Evolutionary conservation across 2,329 filamentous ascomycete species (phyloP).

Genomic region (Ascochyta koolunga): DNA sequence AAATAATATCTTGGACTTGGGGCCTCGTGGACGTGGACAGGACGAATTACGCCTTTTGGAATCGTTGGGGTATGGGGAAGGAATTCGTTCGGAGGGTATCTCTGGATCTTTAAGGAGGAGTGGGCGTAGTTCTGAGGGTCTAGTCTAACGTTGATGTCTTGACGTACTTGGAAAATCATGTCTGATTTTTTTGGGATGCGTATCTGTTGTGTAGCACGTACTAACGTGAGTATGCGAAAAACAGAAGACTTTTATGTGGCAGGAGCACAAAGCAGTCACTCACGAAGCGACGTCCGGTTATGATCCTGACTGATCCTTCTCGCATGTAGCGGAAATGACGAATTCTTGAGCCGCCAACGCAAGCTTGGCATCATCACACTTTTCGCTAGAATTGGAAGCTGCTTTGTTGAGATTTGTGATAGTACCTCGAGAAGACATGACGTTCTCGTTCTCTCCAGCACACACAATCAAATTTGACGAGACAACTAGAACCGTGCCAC

Average conservation of each 20-base stretch:
- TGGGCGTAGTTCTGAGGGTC: slow-evolving; percentile 11
- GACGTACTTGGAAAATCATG: not conserved
- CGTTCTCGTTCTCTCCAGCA: not conserved
- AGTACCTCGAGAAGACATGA: too few species aligned
- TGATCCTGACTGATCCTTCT: not conserved
- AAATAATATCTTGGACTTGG: slow-evolving; percentile 21
- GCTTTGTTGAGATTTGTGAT: not conserved
- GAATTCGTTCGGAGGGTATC: slow-evolving; percentile 27
- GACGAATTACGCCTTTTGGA: slow-evolving; percentile 30
- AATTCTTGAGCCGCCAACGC: not conserved
- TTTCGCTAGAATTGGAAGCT: not conserved
- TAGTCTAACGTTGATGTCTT: not conserved
- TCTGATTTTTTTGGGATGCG: not conserved
- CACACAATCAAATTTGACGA: not conserved
- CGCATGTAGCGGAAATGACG: not conserved
- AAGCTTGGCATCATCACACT: not conserved
- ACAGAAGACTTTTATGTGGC: not conserved
- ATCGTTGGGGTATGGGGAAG: slow-evolving; percentile 31
- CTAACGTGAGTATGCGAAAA: not conserved
- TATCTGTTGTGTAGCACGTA: not conserved
- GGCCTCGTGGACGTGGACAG: slow-evolving; percentile 23
- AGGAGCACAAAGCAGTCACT: not conserved
- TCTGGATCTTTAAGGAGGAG: slow-evolving; percentile 38
- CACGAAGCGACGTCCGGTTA: not conserved
- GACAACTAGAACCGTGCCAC: not conserved